These are phyloP conservation scores for Cryptococcus sp. DNA, from an alignment of 1,284 basidiomycete genomes.

Conservation along the genomic window DNA sequence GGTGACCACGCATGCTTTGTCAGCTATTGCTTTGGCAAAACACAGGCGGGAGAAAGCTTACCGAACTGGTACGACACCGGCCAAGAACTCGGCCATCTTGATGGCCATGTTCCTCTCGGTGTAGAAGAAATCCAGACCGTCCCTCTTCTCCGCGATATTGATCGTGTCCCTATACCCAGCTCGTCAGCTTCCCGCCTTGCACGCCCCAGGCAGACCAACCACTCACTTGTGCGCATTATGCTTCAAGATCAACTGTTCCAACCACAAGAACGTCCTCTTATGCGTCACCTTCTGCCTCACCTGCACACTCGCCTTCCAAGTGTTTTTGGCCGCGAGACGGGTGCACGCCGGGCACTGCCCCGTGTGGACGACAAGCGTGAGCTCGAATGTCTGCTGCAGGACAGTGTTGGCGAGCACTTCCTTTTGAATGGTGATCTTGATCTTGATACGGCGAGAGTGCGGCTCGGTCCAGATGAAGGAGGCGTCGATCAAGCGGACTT, in stretches of 20 bases:
- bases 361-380: slow-evolving; percentile 92
- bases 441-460: slow-evolving; percentile 86
- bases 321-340: slow-evolving; percentile 93
- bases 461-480: slow-evolving; percentile 99
- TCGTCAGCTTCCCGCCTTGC: background rate
- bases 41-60: slow-evolving; percentile 48
- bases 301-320: slow-evolving; percentile 96
- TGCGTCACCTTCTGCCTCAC: slow-evolving; percentile 96
- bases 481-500: slow-evolving; percentile 93
- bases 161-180: slow-evolving; percentile 76
- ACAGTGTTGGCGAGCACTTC: slow-evolving; percentile 95
- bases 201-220: too few species aligned
- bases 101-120: slow-evolving; percentile 83
- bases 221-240: slow-evolving; percentile 83
- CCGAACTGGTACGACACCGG: slow-evolving; percentile 82
- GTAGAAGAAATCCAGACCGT: slow-evolving; percentile 97
- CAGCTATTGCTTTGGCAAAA: background rate
- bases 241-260: slow-evolving; percentile 96
- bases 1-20: slow-evolving; percentile 1
- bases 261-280: slow-evolving; percentile 95
- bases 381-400: slow-evolving; percentile 94
- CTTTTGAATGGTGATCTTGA: slow-evolving; percentile 97
- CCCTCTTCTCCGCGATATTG: slow-evolving; percentile 84
- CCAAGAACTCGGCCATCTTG: slow-evolving; percentile 96
- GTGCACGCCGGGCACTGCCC: slow-evolving; percentile 95